A percentile compares a stretch with the other conserved stretches of the same genome.
Evolutionary conservation across 306 rosid species (phyloP).

Genomic region (Prunus fruticosa): DNA sequence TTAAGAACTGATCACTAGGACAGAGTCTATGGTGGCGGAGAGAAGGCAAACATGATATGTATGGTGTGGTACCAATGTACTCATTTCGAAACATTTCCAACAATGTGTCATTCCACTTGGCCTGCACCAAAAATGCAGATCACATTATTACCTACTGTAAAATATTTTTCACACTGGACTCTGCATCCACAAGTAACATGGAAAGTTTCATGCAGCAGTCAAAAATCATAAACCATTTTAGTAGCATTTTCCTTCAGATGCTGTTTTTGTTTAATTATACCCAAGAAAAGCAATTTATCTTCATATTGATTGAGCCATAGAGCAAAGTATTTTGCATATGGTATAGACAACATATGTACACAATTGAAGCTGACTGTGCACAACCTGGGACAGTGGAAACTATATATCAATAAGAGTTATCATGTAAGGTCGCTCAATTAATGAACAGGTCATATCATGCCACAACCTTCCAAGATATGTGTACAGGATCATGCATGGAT

Average conservation of each 20-base stretch:
- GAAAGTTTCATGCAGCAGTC: background rate
- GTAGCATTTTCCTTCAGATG: background rate
- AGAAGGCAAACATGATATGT: conserved; percentile 90
- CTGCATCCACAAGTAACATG: background rate
- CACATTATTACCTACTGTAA: conserved; percentile 15
- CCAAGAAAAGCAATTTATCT: background rate
- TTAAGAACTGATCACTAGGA: conserved; percentile 84
- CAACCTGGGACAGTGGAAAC: background rate
- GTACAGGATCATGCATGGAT: background rate
- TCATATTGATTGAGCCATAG: background rate
- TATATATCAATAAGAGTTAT: background rate
- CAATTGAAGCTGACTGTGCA: background rate
- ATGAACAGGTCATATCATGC: background rate
- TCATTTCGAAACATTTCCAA: conserved; percentile 96
- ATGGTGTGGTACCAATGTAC: conserved; percentile 90
- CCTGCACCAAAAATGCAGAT: conserved; percentile 58
- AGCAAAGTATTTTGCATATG: conserved; percentile 16
- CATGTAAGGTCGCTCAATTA: background rate
- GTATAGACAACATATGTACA: background rate
- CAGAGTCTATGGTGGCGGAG: conserved; percentile 83
- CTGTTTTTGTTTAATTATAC: background rate
- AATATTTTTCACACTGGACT: background rate
- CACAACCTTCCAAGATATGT: background rate
- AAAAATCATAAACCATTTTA: background rate
- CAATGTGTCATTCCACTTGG: conserved; percentile 82